A percentile compares a stretch with the other conserved stretches of the same genome.
Conservation (phyloP, 768 basidiomycete species). For the Boletus rubescentipes region DNA sequence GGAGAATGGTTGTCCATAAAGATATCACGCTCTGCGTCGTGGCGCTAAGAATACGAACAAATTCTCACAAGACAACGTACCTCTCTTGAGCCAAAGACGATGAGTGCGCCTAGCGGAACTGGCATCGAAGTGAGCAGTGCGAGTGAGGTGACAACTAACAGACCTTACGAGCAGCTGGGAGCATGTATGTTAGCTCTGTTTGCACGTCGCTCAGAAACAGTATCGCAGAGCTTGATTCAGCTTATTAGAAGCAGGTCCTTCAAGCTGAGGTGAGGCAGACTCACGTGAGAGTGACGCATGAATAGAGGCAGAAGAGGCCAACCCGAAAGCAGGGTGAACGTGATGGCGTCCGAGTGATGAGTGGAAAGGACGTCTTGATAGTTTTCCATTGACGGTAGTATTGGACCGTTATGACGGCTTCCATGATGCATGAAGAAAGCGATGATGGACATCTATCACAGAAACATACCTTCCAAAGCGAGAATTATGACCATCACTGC, state of each 20-base stretch:
- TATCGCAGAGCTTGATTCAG: conserved; percentile 35
- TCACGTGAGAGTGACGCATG: conserved; percentile 44
- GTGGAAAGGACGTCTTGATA: conserved; percentile 41
- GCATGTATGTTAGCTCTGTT: conserved; percentile 42
- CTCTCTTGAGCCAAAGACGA: conserved; percentile 51
- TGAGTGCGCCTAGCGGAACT: conserved; percentile 51
- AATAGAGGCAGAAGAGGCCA: conserved; percentile 45
- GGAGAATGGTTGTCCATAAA: conserved; percentile 29
- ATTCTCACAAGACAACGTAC: conserved; percentile 24
- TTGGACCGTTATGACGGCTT: conserved; percentile 45
- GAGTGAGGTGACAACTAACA: not conserved
- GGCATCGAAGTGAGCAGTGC: conserved; percentile 4
- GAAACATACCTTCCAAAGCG: conserved; percentile 43
- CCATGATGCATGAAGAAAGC: not conserved
- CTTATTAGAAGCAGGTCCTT: not conserved
- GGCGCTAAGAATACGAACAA: not conserved
- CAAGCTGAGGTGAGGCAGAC: conserved; percentile 10
- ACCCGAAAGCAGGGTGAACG: conserved; percentile 39
- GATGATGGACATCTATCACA: not conserved
- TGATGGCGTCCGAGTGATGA: conserved; percentile 38
- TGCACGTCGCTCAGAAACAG: conserved; percentile 34
- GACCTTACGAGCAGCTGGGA: conserved; percentile 49
- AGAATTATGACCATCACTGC: conserved; percentile 39
- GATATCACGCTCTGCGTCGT: conserved; percentile 38
- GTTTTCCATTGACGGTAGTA: conserved; percentile 41